Evolutionary conservation across 768 basidiomycete genomes (phyloP).

Genomic region (Galerina marginata): DNA sequence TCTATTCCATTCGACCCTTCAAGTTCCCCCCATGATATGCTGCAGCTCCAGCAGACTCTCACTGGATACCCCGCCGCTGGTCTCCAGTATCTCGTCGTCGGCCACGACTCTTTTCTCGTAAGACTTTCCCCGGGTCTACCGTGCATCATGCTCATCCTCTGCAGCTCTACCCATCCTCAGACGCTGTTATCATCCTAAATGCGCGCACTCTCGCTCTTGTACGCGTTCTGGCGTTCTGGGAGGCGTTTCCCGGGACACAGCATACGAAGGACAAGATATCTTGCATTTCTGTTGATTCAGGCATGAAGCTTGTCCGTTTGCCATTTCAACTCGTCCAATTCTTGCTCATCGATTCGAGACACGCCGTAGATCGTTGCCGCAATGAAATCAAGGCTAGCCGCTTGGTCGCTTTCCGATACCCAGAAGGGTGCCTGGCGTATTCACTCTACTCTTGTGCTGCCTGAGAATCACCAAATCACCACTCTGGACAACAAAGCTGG

Average conservation of each 20-base stretch:
- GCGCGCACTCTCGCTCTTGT: constrained; percentile 68
- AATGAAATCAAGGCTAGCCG: constrained; percentile 69
- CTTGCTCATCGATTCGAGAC: constrained; percentile 20
- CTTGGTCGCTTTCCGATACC: constrained; percentile 77
- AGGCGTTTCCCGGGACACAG: constrained; percentile 72
- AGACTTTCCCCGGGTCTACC: constrained; percentile 29
- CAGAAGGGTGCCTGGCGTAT: constrained; percentile 73
- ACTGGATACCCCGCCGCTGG: constrained; percentile 57
- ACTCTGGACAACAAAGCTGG: constrained; percentile 79
- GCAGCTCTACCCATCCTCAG: constrained; percentile 76
- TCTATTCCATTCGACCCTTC: too few relatives aligned
- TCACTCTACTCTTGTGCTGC: constrained; percentile 79
- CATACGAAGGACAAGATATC: constrained; percentile 53
- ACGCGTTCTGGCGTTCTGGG: constrained; percentile 78
- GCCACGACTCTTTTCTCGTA: constrained; percentile 63
- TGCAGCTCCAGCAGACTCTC: constrained; percentile 44
- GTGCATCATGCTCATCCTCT: constrained; percentile 15
- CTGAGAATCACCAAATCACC: constrained; percentile 58
- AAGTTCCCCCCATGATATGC: constrained; percentile 35
- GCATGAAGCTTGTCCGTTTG: constrained; percentile 78
- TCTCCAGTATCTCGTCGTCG: constrained; percentile 63
- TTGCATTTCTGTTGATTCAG: constrained; percentile 73
- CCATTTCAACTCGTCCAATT: constrained; percentile 3
- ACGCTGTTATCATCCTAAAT: constrained; percentile 73
- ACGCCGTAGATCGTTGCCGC: constrained; percentile 71